Percentiles rank a stretch among this genome's conserved stretches.
Conservation (phyloP, 2,329 filamentous ascomycete species). For the Lachnellula subtilissima region DNA sequence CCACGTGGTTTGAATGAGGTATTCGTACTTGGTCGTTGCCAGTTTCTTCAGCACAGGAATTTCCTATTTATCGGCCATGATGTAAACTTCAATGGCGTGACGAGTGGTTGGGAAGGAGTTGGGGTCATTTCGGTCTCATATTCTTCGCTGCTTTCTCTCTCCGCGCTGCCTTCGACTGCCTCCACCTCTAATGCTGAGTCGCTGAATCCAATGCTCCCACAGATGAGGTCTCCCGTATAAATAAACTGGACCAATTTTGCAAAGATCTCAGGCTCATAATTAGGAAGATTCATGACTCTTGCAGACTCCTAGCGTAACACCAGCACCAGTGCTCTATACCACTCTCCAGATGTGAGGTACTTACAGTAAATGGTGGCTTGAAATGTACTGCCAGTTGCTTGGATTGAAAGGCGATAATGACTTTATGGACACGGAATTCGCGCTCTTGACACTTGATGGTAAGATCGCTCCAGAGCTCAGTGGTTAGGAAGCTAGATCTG, state of each 20-base stretch:
- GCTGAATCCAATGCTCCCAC: background rate
- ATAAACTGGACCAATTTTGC: slow-evolving; percentile 76
- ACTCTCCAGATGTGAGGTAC: background rate
- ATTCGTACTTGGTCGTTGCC: slow-evolving; percentile 12
- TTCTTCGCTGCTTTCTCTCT: background rate
- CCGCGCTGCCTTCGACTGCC: background rate
- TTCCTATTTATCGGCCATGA: slow-evolving; percentile 21
- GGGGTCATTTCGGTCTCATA: no score
- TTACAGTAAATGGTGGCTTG: background rate
- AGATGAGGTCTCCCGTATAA: slow-evolving; percentile 42
- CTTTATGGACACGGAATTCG: slow-evolving; percentile 15
- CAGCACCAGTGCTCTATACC: background rate
- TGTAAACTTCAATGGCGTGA: slow-evolving; percentile 12
- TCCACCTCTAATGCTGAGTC: no score
- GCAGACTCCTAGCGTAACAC: slow-evolving; percentile 1
- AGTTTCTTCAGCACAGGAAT: slow-evolving; percentile 12
- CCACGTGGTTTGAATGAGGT: slow-evolving; percentile 1
- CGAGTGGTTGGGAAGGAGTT: background rate
- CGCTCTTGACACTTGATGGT: slow-evolving; percentile 13
- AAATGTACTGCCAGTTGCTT: slow-evolving; percentile 15
- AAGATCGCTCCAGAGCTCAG: slow-evolving; percentile 10
- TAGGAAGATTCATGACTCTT: slow-evolving; percentile 51
- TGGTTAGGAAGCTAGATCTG: background rate
- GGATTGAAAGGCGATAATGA: slow-evolving; percentile 18
- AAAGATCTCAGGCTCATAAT: slow-evolving; percentile 64